phyloP scores from a whole-genome alignment of 2,329 filamentous ascomycete genomes.

The Penicillium decumbens region DNA sequence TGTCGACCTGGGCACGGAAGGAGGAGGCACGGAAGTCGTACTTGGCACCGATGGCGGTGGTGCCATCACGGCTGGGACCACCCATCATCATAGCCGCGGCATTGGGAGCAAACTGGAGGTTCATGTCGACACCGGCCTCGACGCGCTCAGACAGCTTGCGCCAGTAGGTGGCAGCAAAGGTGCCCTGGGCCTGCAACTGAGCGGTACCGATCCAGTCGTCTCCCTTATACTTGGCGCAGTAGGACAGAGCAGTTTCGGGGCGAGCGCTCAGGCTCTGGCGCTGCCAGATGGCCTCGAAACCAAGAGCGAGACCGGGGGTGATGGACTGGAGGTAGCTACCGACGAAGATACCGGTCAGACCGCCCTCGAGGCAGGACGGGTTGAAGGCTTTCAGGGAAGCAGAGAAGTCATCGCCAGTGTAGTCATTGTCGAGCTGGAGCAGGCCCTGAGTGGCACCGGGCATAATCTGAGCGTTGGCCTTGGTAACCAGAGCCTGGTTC shows the following conservation, averaged over 20 bases:
- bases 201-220: constrained; percentile 89
- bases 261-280: constrained; percentile 75
- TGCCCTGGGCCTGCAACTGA: constrained; percentile 83
- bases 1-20: constrained; percentile 94
- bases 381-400: constrained; percentile 91
- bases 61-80: constrained; percentile 74
- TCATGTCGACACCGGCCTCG: constrained; percentile 92
- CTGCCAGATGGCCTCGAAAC: constrained; percentile 92
- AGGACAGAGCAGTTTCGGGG: constrained; percentile 86
- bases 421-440: constrained; percentile 92
- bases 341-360: constrained; percentile 90
- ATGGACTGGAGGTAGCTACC: constrained; percentile 92
- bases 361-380: constrained; percentile 88
- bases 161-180: constrained; percentile 91
- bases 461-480: constrained; percentile 80
- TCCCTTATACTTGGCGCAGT: constrained; percentile 86
- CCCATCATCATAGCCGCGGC: constrained; percentile 68
- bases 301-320: constrained; percentile 79
- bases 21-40: constrained; percentile 96
- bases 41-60: constrained; percentile 88
- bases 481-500: constrained; percentile 73
- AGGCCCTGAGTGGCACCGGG: constrained; percentile 75
- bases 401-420: constrained; percentile 87
- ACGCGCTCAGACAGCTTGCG: constrained; percentile 87
- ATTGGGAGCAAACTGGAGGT: constrained; percentile 70